Conservation (phyloP, 73 alveolate species). For the Blepharisma japonicum region DNA sequence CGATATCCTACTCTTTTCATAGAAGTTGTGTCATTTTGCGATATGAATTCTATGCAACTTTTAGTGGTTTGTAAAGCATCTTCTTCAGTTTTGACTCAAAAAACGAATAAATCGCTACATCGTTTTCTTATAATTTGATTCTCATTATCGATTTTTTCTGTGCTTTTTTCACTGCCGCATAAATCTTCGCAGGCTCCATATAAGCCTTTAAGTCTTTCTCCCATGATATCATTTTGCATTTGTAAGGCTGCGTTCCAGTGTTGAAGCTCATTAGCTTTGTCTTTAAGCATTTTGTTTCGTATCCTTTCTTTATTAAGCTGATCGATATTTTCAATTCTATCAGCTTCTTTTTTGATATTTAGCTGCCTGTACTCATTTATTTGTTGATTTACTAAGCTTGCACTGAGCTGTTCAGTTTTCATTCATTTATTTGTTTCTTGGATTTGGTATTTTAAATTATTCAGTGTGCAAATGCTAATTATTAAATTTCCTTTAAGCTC, state of each 20-base stretch:
- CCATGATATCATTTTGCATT: slow-evolving; percentile 65
- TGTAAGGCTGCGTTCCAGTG: slow-evolving; percentile 36
- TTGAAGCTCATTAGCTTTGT: slow-evolving; percentile 43
- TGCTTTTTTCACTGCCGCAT: slow-evolving; percentile 39
- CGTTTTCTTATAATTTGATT: neutral
- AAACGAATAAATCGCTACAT: neutral
- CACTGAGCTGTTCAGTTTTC: too few species aligned
- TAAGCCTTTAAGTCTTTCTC: slow-evolving; percentile 48
- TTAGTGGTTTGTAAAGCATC: neutral
- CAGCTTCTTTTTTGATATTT: too few species aligned
- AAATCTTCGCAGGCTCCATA: slow-evolving; percentile 38
- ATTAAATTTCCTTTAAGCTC: too few species aligned
- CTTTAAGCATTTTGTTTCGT: neutral
- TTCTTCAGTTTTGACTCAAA: neutral
- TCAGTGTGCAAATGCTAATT: too few species aligned
- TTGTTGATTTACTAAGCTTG: too few species aligned
- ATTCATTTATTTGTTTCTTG: too few species aligned
- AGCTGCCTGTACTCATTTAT: too few species aligned
- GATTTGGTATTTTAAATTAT: too few species aligned
- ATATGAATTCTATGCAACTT: neutral
- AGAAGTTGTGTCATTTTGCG: neutral
- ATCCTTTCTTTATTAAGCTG: neutral
- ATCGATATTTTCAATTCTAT: too few species aligned
- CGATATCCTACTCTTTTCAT: neutral
- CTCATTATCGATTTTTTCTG: neutral